A percentile compares a stretch with the other conserved stretches of the same genome.
phyloP scores from a whole-genome alignment of 2,329 filamentous ascomycete genomes.

The Beauveria varroae region DNA sequence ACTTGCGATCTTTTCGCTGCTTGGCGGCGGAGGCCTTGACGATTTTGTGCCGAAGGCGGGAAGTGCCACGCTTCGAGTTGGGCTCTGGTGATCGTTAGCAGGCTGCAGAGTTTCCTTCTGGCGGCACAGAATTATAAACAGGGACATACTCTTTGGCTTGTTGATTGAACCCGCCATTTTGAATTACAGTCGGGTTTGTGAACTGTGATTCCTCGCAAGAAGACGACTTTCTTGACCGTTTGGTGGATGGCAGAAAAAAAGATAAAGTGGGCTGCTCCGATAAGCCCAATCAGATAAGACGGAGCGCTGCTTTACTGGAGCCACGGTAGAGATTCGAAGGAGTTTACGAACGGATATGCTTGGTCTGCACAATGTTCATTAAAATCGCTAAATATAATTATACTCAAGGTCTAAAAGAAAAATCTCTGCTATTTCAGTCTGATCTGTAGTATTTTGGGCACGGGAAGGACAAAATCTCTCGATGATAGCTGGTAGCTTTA shows the following conservation, averaged over 20 bases:
- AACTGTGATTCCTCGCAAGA: conserved; percentile 15
- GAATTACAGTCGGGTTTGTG: conserved; percentile 13
- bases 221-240: conserved; percentile 10
- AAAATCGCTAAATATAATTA: no score
- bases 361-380: no score
- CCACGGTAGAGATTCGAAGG: not conserved
- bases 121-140: no score
- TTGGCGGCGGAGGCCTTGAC: conserved; percentile 86
- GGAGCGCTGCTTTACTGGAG: not conserved
- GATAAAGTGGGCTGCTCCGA: conserved; percentile 25
- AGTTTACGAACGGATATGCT: not conserved
- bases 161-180: conserved; percentile 48
- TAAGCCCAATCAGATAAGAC: not conserved
- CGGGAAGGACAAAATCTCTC: not conserved
- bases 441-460: not conserved
- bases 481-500: not conserved
- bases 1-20: conserved; percentile 82
- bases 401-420: no score
- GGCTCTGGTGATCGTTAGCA: conserved; percentile 54
- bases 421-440: no score
- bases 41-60: conserved; percentile 91
- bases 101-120: not conserved
- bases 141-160: conserved; percentile 44
- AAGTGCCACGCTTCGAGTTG: conserved; percentile 84
- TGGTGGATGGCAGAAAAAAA: conserved; percentile 24